phyloP scores from a whole-genome alignment of 1,139 yeast genomes.

The Candida freyschussii region DNA sequence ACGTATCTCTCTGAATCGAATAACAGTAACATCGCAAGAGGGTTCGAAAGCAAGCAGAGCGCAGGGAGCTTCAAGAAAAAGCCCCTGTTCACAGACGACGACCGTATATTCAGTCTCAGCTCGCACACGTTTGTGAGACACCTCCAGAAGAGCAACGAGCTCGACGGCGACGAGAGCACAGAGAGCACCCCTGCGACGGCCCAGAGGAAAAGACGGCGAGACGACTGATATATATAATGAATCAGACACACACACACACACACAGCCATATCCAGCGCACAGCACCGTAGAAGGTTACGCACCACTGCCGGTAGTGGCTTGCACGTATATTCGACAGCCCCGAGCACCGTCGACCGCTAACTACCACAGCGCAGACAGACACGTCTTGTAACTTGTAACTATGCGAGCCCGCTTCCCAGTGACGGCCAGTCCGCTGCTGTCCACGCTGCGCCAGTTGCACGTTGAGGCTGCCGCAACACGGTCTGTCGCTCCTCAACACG shows the following conservation, averaged over 20 bases:
- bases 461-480: slow-evolving; percentile 14
- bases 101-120: slow-evolving; percentile 79
- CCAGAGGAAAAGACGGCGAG: slow-evolving; percentile 13
- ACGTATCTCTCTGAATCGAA: slow-evolving; percentile 65
- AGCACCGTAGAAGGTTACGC: slow-evolving; percentile 3
- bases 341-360: too few relatives aligned
- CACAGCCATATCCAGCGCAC: too few relatives aligned
- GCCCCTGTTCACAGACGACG: slow-evolving; percentile 66
- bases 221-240: slow-evolving; percentile 5
- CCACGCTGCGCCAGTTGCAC: slow-evolving; percentile 9
- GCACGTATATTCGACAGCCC: too few relatives aligned
- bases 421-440: too few relatives aligned
- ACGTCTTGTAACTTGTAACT: too few relatives aligned
- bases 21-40: slow-evolving; percentile 63
- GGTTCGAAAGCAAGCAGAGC: slow-evolving; percentile 55
- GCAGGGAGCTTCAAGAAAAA: slow-evolving; percentile 42
- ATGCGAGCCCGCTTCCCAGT: too few relatives aligned
- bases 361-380: too few relatives aligned
- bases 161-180: slow-evolving; percentile 23
- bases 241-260: too few relatives aligned
- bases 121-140: slow-evolving; percentile 68
- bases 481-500: slow-evolving; percentile 7
- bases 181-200: slow-evolving; percentile 18
- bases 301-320: neutral
- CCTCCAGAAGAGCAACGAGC: slow-evolving; percentile 38